Percentiles rank a stretch among this genome's conserved stretches.
Conservation (phyloP, 2,329 filamentous ascomycete species). For the Beauveria sp. region DNA sequence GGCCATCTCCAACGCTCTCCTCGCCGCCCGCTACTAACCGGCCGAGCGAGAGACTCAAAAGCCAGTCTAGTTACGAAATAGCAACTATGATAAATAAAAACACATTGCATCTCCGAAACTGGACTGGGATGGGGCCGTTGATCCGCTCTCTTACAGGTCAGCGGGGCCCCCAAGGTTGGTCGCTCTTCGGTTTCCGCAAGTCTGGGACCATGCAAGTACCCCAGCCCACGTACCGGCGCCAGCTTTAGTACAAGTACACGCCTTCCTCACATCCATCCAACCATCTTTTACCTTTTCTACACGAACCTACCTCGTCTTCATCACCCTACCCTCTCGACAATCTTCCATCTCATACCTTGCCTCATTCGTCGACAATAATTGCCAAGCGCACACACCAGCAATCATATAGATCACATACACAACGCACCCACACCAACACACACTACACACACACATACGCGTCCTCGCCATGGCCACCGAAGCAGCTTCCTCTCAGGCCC, state of each 20-base stretch:
- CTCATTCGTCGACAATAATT: not conserved
- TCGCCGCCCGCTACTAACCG: not conserved
- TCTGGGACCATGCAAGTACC: not conserved
- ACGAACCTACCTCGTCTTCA: not conserved
- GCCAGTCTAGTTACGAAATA: not conserved
- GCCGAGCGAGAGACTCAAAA: not conserved
- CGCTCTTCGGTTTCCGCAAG: not conserved
- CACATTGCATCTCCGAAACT: not conserved
- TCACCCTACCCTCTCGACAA: not conserved
- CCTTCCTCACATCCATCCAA: not conserved
- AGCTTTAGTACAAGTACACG: constrained; percentile 3
- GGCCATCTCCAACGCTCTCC: not conserved
- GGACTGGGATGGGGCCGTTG: not conserved
- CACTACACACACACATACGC: not conserved
- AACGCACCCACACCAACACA: not conserved
- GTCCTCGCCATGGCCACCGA: constrained; percentile 5
- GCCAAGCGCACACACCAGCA: not conserved
- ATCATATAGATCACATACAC: not conserved
- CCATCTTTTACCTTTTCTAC: not conserved
- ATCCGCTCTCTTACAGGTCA: constrained; percentile 9
- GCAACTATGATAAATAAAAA: not conserved
- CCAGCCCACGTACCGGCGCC: not conserved
- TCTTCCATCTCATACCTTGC: not conserved
- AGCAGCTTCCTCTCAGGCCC: not conserved
- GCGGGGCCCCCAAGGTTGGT: not conserved